Percentiles rank a stretch among this genome's conserved stretches.
phyloP scores from a whole-genome alignment of 495 filamentous ascomycete genomes.

The Aspergillus saccharolyticus region DNA sequence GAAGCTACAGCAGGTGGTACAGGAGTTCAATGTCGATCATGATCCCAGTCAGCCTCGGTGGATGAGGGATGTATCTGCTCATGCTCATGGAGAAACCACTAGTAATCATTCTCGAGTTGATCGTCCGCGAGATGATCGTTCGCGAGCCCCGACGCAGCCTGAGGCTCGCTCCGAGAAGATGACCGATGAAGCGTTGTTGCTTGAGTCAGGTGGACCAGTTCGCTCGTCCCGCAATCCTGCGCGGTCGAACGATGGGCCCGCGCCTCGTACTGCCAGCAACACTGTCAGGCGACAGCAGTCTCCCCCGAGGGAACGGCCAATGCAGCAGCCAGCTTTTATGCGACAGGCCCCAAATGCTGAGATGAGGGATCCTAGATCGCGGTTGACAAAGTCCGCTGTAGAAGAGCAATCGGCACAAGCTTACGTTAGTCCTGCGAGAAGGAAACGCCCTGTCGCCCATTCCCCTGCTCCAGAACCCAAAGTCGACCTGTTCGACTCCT shows the following conservation, averaged over 20 bases:
- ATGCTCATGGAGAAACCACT: slow-evolving; percentile 24
- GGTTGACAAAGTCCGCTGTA: slow-evolving; percentile 62
- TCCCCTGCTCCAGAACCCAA: slow-evolving; percentile 40
- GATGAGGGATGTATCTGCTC: slow-evolving; percentile 68
- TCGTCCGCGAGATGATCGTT: slow-evolving; percentile 15
- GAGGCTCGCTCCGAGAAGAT: slow-evolving; percentile 34
- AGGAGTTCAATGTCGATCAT: slow-evolving; percentile 77
- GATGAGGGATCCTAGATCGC: slow-evolving; percentile 49
- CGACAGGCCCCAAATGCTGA: slow-evolving; percentile 36
- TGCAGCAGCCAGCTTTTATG: slow-evolving; percentile 34
- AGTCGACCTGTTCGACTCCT: slow-evolving; percentile 54
- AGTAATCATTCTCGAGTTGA: neutral
- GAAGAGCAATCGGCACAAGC: slow-evolving; percentile 81
- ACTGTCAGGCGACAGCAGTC: slow-evolving; percentile 43
- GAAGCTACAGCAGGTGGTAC: slow-evolving; percentile 89
- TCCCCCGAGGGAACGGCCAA: slow-evolving; percentile 23
- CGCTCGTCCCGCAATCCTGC: slow-evolving; percentile 24
- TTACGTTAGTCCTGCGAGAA: slow-evolving; percentile 84
- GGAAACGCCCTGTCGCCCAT: slow-evolving; percentile 58
- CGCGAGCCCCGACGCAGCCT: slow-evolving; percentile 17
- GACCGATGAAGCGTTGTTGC: slow-evolving; percentile 86
- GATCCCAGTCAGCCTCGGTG: slow-evolving; percentile 87
- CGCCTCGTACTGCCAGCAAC: slow-evolving; percentile 19
- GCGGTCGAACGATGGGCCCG: slow-evolving; percentile 22
- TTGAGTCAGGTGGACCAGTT: slow-evolving; percentile 59